A percentile compares a stretch with the other conserved stretches of the same genome.
These are phyloP conservation scores for Eucalyptus fibrosa DNA, from an alignment of 345 rosid genomes.

Conservation along the genomic window DNA sequence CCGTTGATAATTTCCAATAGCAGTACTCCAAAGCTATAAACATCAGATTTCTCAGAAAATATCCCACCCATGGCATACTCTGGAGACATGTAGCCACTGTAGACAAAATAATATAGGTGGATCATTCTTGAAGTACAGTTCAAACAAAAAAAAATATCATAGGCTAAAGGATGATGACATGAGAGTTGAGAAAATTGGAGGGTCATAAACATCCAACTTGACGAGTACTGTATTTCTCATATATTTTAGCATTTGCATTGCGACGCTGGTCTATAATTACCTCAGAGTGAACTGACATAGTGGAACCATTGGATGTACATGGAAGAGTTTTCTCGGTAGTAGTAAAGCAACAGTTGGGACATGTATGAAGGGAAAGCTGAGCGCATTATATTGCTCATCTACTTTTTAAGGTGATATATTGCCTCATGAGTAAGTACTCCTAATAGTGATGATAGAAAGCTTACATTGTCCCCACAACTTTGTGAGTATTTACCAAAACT, in stretches of 20 bases:
- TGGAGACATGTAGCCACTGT: constrained; percentile 30
- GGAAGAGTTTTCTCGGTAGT: not conserved
- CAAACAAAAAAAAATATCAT: not conserved
- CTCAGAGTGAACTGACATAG: not conserved
- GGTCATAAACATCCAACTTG: not conserved
- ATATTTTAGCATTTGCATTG: not conserved
- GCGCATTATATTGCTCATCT: not conserved
- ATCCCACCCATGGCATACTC: constrained; percentile 22
- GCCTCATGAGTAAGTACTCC: not conserved
- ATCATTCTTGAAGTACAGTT: accelerated
- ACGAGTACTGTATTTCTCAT: not conserved
- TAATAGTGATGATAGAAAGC: not conserved
- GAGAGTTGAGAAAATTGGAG: no score
- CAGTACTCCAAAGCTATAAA: constrained; percentile 27
- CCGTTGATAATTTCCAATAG: constrained; percentile 22
- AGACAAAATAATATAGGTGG: not conserved
- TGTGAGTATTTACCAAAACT: not conserved
- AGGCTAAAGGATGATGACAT: not conserved
- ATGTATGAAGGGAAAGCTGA: not conserved
- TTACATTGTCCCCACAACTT: not conserved
- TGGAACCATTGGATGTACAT: not conserved
- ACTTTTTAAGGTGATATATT: not conserved
- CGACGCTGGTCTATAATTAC: not conserved
- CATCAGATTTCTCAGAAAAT: constrained; percentile 23
- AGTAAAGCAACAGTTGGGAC: not conserved